These are phyloP conservation scores for Alisma plantagoaquatica DNA, from an alignment of 106 monocot species.

Conservation along the genomic window DNA sequence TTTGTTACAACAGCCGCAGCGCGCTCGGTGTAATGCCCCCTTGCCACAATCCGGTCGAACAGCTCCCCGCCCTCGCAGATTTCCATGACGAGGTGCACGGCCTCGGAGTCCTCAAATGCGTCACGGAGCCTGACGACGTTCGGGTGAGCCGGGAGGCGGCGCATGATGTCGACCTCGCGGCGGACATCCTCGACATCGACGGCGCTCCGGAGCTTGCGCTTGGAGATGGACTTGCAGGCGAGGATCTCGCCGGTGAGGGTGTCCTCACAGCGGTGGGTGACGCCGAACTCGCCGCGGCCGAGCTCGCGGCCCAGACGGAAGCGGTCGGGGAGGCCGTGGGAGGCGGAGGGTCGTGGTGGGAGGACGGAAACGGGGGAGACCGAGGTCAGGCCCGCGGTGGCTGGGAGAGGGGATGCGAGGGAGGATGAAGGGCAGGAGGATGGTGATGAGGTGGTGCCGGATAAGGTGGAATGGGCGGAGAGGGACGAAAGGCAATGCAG, in stretches of 20 bases:
- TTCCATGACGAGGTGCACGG: constrained; percentile 95
- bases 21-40: constrained; percentile 86
- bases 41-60: constrained; percentile 86
- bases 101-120: constrained; percentile 82
- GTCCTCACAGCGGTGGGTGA: constrained; percentile 76
- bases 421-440: background rate
- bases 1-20: constrained; percentile 55
- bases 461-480: constrained; percentile 1
- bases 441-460: background rate
- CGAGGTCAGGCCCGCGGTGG: too few relatives aligned
- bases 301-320: constrained; percentile 56
- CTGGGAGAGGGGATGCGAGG: too few relatives aligned
- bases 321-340: constrained; percentile 9
- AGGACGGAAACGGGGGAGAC: constrained; percentile 5
- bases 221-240: constrained; percentile 96
- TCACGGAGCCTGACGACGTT: constrained; percentile 68
- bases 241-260: constrained; percentile 39
- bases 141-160: constrained; percentile 51
- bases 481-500: constrained; percentile 6
- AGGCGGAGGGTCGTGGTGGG: background rate
- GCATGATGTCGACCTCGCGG: constrained; percentile 96
- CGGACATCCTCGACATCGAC: constrained; percentile 95
- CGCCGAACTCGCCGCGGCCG: constrained; percentile 81
- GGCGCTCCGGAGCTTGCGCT: constrained; percentile 75
- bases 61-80: constrained; percentile 91